Conservation (phyloP, 768 basidiomycete genomes). For the Lactifluus rugatus region DNA sequence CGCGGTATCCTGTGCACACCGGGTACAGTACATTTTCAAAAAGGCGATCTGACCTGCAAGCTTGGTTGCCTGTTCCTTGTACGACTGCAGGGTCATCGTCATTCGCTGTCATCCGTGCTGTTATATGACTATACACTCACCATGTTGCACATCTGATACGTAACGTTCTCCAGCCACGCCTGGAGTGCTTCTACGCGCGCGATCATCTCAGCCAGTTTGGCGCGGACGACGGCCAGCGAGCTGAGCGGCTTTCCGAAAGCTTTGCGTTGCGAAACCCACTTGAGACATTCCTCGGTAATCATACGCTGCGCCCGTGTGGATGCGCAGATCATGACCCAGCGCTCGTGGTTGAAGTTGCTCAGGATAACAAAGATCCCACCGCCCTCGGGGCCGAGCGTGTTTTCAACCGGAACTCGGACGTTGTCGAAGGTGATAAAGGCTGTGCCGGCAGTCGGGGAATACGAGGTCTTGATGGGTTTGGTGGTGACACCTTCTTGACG, state of each 20-base stretch:
- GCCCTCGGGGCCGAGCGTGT: slow-evolving; percentile 75
- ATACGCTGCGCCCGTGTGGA: slow-evolving; percentile 54
- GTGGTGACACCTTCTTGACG: slow-evolving; percentile 74
- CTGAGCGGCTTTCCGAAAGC: slow-evolving; percentile 87
- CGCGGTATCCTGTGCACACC: slow-evolving; percentile 67
- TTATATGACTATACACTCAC: slow-evolving; percentile 24
- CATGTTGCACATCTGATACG: slow-evolving; percentile 86
- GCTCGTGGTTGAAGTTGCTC: slow-evolving; percentile 91
- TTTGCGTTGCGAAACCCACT: slow-evolving; percentile 70
- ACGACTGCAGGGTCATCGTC: slow-evolving; percentile 33
- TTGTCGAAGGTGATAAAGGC: slow-evolving; percentile 73
- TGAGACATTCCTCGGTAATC: slow-evolving; percentile 74
- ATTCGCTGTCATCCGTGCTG: slow-evolving; percentile 16
- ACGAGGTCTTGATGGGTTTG: slow-evolving; percentile 78
- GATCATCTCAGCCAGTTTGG: slow-evolving; percentile 85
- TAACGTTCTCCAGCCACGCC: slow-evolving; percentile 76
- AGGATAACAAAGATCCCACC: slow-evolving; percentile 59
- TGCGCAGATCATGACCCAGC: slow-evolving; percentile 83
- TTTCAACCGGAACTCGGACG: slow-evolving; percentile 77
- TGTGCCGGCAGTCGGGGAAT: slow-evolving; percentile 82
- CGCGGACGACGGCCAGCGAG: slow-evolving; percentile 79
- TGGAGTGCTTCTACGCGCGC: slow-evolving; percentile 72
- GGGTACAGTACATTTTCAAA: slow-evolving; percentile 69
- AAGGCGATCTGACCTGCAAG: slow-evolving; percentile 78
- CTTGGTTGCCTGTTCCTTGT: slow-evolving; percentile 61